Percentiles rank a stretch among this genome's conserved stretches.
Conservation (phyloP, 2,329 filamentous ascomycete species). For the Xylaria polymorpha region DNA sequence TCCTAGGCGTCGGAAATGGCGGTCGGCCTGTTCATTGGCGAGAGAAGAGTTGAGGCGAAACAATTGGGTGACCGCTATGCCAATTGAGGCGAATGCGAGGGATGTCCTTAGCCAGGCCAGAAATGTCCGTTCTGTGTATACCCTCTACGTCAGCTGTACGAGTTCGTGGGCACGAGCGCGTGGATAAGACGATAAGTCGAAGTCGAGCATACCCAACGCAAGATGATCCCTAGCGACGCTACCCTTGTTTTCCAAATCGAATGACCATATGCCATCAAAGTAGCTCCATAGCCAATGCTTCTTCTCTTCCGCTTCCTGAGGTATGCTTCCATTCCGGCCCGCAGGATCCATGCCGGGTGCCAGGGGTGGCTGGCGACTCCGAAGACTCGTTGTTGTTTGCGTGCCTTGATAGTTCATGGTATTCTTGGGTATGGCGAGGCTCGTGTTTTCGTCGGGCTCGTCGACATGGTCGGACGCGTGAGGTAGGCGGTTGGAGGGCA, state of each 20-base stretch:
- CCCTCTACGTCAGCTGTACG: constrained; percentile 36
- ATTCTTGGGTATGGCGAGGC: constrained; percentile 53
- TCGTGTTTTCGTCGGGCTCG: constrained; percentile 56
- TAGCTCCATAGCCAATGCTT: constrained; percentile 64
- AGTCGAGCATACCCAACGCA: constrained; percentile 71
- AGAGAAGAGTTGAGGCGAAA: constrained; percentile 83
- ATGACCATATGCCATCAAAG: constrained; percentile 63
- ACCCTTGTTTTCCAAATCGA: constrained; percentile 88
- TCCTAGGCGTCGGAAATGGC: constrained; percentile 68
- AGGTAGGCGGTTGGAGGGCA: constrained; percentile 38
- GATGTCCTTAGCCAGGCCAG: constrained; percentile 87
- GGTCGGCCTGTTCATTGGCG: constrained; percentile 50
- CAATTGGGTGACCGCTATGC: constrained; percentile 84
- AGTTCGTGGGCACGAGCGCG: background rate
- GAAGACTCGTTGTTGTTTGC: constrained; percentile 44
- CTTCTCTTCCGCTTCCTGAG: constrained; percentile 44
- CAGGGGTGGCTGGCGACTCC: constrained; percentile 38
- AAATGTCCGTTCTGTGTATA: constrained; percentile 78
- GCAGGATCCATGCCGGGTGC: constrained; percentile 40
- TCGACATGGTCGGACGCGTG: constrained; percentile 33
- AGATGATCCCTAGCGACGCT: constrained; percentile 86
- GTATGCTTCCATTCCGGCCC: constrained; percentile 40
- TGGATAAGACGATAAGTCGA: constrained; percentile 5
- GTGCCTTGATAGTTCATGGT: constrained; percentile 57
- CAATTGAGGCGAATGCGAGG: constrained; percentile 83